Percentiles rank a stretch among this genome's conserved stretches.
These are phyloP conservation scores for Murraya paniculata DNA, from an alignment of 345 rosid genomes.

Conservation along the genomic window DNA sequence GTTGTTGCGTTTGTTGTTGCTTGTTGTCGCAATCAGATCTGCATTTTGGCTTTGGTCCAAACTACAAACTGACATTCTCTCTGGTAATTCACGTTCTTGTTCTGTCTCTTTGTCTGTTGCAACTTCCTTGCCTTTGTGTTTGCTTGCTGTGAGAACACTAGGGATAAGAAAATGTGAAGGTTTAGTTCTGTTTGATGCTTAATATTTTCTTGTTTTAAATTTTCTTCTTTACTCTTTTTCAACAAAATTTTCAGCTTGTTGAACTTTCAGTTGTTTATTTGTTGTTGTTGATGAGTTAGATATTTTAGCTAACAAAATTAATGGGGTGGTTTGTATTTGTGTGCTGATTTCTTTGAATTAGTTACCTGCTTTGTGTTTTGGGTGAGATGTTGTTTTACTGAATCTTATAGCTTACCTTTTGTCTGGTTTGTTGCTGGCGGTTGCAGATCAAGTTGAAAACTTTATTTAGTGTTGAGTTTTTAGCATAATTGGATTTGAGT, in stretches of 20 bases:
- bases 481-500: constrained; percentile 12
- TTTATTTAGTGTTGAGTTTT: constrained; percentile 7
- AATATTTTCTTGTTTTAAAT: neutral
- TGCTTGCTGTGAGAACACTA: constrained; percentile 3
- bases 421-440: constrained; percentile 1
- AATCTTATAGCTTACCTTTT: constrained; percentile 9
- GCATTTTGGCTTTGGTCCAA: constrained; percentile 38
- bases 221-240: neutral
- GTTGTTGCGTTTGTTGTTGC: constrained; percentile 13
- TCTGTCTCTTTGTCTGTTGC: constrained; percentile 1
- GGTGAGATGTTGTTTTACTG: neutral
- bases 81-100: constrained; percentile 21
- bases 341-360: neutral
- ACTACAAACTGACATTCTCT: constrained; percentile 45
- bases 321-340: constrained; percentile 10
- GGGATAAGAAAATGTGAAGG: neutral
- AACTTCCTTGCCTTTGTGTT: constrained; percentile 2
- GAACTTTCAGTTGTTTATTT: neutral
- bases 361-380: neutral
- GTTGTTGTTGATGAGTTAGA: neutral
- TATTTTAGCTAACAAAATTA: constrained; percentile 2
- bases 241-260: neutral
- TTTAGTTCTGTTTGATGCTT: neutral
- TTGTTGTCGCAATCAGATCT: constrained; percentile 50
- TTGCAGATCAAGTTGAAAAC: constrained; percentile 40